Evolutionary conservation across 768 basidiomycete genomes (phyloP).

Genomic region (Trametes cubensis): DNA sequence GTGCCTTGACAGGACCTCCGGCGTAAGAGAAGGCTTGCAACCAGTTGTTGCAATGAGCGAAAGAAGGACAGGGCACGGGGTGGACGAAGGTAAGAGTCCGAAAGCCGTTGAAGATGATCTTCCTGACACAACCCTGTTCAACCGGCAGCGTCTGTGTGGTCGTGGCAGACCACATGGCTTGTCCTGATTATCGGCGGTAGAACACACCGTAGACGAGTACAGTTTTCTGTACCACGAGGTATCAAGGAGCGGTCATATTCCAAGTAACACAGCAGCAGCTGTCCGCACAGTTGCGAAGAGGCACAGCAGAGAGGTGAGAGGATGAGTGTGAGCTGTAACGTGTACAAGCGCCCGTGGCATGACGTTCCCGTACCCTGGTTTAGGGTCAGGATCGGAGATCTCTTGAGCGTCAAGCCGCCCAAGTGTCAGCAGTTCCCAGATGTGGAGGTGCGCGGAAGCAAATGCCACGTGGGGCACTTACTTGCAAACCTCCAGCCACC

Average conservation of each 20-base stretch:
- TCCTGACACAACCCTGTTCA: too few species aligned
- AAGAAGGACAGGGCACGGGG: background rate
- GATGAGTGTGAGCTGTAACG: background rate
- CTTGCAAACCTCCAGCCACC: too few species aligned
- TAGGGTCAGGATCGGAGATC: slow-evolving; percentile 9
- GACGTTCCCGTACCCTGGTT: background rate
- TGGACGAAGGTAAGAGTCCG: slow-evolving; percentile 5
- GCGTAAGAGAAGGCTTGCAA: background rate
- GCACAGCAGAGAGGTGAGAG: background rate
- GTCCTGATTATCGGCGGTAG: too few species aligned
- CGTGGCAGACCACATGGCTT: too few species aligned
- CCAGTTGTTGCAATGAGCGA: background rate
- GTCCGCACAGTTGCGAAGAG: too few species aligned
- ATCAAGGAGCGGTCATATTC: too few species aligned
- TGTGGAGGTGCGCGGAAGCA: slow-evolving; percentile 8
- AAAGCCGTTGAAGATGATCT: slow-evolving; percentile 12
- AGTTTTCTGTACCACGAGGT: background rate
- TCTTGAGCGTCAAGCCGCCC: background rate
- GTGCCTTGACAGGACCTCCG: slow-evolving; percentile 6
- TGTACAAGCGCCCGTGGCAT: background rate
- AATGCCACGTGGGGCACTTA: slow-evolving; percentile 14
- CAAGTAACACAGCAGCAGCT: too few species aligned
- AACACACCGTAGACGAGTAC: background rate
- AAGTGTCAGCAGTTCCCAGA: background rate
- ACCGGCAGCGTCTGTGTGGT: too few species aligned